Evolutionary conservation across 371 early-diverging fungal species (phyloP).

Genomic region (Dichotomocladium elegans): DNA sequence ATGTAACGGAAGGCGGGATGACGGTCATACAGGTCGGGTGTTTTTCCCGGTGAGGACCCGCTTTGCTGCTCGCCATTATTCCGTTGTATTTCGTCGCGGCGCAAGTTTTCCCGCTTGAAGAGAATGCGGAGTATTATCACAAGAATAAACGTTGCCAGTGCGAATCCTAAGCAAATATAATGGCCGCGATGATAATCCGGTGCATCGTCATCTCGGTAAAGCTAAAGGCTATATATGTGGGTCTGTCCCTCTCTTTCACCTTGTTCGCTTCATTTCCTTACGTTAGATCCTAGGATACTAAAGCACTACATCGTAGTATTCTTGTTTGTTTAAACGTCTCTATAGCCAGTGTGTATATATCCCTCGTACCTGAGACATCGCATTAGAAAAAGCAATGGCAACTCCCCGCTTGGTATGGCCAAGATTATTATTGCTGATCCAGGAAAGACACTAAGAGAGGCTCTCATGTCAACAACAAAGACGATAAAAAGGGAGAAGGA

Average conservation of each 20-base stretch:
- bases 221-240: no score
- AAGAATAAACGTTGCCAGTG: constrained; percentile 32
- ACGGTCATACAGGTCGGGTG: constrained; percentile 1
- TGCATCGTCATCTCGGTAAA: constrained; percentile 56
- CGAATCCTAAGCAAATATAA: constrained; percentile 35
- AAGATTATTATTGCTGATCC: constrained; percentile 36
- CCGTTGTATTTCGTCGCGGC: background rate
- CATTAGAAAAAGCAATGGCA: constrained; percentile 32
- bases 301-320: background rate
- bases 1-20: constrained; percentile 7
- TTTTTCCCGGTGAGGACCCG: no score
- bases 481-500: no score
- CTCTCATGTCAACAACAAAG: no score
- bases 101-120: constrained; percentile 12
- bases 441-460: no score
- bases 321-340: no score
- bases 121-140: constrained; percentile 40
- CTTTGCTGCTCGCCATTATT: background rate
- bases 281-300: background rate
- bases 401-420: constrained; percentile 42
- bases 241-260: constrained; percentile 24
- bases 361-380: constrained; percentile 28
- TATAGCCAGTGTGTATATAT: constrained; percentile 11
- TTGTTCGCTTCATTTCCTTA: background rate
- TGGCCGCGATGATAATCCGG: constrained; percentile 52